phyloP scores from a whole-genome alignment of 805 yeast species.

The Starmerella asiatica region DNA sequence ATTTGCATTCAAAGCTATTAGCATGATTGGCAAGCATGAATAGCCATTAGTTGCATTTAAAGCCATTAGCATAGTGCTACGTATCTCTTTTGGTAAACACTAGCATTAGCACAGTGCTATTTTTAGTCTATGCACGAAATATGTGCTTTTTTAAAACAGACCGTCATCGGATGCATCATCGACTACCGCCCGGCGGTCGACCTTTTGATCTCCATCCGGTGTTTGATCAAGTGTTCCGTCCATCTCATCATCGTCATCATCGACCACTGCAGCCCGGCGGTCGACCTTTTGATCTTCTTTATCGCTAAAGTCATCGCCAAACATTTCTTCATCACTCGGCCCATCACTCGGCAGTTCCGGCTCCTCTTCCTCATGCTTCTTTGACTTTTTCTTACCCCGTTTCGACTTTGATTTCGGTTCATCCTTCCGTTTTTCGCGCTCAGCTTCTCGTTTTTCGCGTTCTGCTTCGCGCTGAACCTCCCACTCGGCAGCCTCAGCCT shows the following conservation, averaged over 20 bases:
- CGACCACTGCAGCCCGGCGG: slow-evolving; percentile 9
- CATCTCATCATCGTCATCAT: slow-evolving; percentile 14
- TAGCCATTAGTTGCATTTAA: no score
- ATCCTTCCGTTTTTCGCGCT: slow-evolving; percentile 12
- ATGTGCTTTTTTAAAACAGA: no score
- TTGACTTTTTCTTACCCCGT: background rate
- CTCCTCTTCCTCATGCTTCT: slow-evolving; percentile 11
- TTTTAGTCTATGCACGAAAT: no score
- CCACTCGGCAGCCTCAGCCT: slow-evolving; percentile 29
- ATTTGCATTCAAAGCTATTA: no score
- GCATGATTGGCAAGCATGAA: no score
- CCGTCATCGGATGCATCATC: slow-evolving; percentile 14
- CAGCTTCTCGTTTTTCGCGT: slow-evolving; percentile 26
- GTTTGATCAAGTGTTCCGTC: no score
- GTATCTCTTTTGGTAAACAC: no score
- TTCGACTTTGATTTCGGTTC: background rate
- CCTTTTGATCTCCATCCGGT: slow-evolving; percentile 14
- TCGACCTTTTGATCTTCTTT: slow-evolving; percentile 12
- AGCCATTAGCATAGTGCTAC: no score
- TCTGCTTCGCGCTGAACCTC: slow-evolving; percentile 26
- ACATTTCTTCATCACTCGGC: background rate
- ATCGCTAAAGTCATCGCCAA: slow-evolving; percentile 1
- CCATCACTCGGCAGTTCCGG: slow-evolving; percentile 22
- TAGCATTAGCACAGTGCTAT: no score
- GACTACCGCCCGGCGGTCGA: slow-evolving; percentile 6